phyloP scores from a whole-genome alignment of 306 rosid species.

The Carpinus fangiana region DNA sequence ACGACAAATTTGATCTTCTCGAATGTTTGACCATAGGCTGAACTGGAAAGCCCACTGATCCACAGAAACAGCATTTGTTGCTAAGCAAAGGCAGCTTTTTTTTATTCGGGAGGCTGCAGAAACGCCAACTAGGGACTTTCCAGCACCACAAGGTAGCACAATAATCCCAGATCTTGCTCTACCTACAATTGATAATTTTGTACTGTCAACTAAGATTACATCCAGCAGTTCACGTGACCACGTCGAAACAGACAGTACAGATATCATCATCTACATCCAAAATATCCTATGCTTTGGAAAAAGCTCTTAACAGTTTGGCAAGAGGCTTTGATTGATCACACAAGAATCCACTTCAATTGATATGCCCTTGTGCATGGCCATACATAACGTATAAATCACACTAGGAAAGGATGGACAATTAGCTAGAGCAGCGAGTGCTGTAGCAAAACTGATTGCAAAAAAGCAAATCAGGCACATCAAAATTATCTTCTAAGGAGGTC shows the following conservation, averaged over 20 bases:
- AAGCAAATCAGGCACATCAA: too few species aligned
- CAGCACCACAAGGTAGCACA: conserved; percentile 97
- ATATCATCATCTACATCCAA: not conserved
- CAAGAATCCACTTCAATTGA: not conserved
- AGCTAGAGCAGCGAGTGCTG: not conserved
- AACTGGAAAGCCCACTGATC: conserved; percentile 99
- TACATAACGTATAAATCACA: not conserved
- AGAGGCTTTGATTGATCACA: not conserved
- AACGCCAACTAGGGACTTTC: conserved; percentile 96
- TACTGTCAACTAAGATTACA: conserved; percentile 19
- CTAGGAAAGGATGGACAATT: not conserved
- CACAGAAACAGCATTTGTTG: conserved; percentile 96
- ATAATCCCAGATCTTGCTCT: conserved; percentile 99
- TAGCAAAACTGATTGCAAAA: too few species aligned
- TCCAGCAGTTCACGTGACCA: not conserved
- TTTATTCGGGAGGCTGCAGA: conserved; percentile 93
- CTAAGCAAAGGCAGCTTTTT: conserved; percentile 95
- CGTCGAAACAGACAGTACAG: conserved; percentile 15
- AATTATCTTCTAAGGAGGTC: too few species aligned
- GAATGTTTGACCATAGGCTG: conserved; percentile 92
- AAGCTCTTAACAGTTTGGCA: not conserved
- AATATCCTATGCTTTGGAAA: not conserved
- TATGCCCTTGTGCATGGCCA: not conserved
- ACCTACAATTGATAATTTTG: conserved; percentile 47
- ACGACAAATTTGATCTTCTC: conserved; percentile 93